Percentiles rank a stretch among this genome's conserved stretches.
These are phyloP conservation scores for Xanthoconium stramineum DNA, from an alignment of 768 basidiomycete species.

Conservation along the genomic window DNA sequence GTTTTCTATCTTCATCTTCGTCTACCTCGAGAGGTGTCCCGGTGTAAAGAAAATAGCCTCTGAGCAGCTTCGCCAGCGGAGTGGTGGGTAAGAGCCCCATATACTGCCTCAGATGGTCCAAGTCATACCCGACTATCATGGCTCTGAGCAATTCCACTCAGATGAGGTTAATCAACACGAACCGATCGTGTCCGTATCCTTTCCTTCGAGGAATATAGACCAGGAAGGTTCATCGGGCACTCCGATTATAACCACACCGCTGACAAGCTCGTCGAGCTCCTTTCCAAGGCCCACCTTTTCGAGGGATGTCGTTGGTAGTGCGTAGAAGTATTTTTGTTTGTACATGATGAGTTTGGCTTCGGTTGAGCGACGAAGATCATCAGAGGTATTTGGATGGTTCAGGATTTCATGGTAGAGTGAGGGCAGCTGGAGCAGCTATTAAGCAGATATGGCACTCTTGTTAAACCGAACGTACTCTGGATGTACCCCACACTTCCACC, in stretches of 20 bases:
- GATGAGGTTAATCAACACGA: constrained; percentile 24
- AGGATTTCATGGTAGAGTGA: constrained; percentile 73
- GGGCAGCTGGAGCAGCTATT: constrained; percentile 52
- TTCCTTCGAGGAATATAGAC: constrained; percentile 71
- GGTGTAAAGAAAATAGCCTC: constrained; percentile 66
- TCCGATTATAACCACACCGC: constrained; percentile 71
- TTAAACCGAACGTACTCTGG: constrained; percentile 44
- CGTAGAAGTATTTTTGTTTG: constrained; percentile 57
- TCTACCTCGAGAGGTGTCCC: constrained; percentile 44
- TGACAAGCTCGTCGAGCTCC: constrained; percentile 69
- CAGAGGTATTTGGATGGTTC: constrained; percentile 74
- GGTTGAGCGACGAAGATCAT: constrained; percentile 71
- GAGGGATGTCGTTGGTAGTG: constrained; percentile 46
- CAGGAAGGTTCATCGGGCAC: constrained; percentile 83
- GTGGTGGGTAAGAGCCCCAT: constrained; percentile 61
- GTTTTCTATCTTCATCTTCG: constrained; percentile 21
- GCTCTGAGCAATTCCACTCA: not conserved
- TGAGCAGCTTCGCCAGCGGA: constrained; percentile 53
- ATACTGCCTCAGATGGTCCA: constrained; percentile 54
- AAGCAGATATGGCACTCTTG: constrained; percentile 2
- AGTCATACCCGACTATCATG: constrained; percentile 58
- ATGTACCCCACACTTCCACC: constrained; percentile 58
- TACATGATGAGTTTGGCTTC: constrained; percentile 74
- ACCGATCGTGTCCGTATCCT: constrained; percentile 68
- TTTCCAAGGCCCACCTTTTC: constrained; percentile 48